Base-by-base conservation (phyloP, 1,284 basidiomycete genomes). In the Marasmius fiardii region DNA sequence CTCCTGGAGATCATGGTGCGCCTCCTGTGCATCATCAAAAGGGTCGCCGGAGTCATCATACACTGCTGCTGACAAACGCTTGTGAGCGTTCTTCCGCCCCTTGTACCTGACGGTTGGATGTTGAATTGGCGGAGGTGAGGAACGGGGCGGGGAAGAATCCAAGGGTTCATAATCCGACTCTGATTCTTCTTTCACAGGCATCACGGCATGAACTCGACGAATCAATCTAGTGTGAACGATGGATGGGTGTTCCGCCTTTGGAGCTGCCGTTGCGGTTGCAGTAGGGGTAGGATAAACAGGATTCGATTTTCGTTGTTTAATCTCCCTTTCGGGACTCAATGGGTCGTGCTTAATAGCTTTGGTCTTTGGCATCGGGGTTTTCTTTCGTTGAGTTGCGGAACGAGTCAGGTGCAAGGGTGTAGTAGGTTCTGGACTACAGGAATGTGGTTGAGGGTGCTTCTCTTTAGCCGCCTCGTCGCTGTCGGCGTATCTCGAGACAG, bases 191-290 rank as follows among this genome's bases (percentile, higher is more conserved):
- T 77, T 76, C 10, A 77, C 72, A 41, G 68, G 60, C 12, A 77
- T 63, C 7, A 77, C 64, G 20, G 63, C 75, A 43, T 73, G 71
- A 5, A 79, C 76, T 33, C 73, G 71, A n/a, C 77, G 71, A 43
- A 79, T 70, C n/a, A 59, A 14, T 21, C 54, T 51, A 31, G 39
- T 43, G 12, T 55, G 53, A 23, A 47, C 44, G 26, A 39, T 18
- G 39, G 54, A 52, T 21, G 49, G 50, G 41, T 62, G 61, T 43
- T 35, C 51, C 26, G 50, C 54, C 14, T 52, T 51, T 21, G 51
- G 51, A 23, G 43, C 24, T 31, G 16, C 37, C 18, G 33, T 14
- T 11, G 12, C 14, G 7, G 45, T 16, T n/a, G 43, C 14, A 4
- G 10, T 43, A 6, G n/a, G n/a, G 21, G 21, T 41, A n/a, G 45